These are phyloP conservation scores for Cryptococcus sp. DNA, from an alignment of 1,284 basidiomycete genomes.

Conservation along the genomic window DNA sequence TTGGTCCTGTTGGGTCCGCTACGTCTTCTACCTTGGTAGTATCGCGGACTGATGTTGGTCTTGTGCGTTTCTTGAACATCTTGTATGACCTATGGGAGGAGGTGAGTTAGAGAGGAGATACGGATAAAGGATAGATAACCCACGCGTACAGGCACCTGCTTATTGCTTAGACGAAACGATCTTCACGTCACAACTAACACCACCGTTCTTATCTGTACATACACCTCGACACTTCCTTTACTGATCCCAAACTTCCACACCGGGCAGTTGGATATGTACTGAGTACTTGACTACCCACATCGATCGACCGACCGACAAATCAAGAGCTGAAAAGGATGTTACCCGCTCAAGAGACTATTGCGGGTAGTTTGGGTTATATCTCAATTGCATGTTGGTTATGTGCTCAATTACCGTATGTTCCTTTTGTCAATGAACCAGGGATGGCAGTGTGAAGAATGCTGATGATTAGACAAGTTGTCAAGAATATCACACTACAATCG, in stretches of 20 bases:
- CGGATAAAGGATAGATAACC: too few species aligned
- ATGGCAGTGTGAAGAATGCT: background rate
- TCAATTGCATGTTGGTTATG: constrained; percentile 85
- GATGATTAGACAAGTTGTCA: constrained; percentile 65
- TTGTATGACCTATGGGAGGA: background rate
- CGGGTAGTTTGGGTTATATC: constrained; percentile 60
- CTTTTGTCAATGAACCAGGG: background rate
- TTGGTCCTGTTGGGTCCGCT: constrained; percentile 3
- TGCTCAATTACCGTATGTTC: constrained; percentile 82
- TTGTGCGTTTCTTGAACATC: constrained; percentile 51
- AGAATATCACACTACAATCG: constrained; percentile 68
- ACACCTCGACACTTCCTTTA: background rate
- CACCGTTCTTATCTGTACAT: background rate
- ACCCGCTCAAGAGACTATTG: constrained; percentile 11
- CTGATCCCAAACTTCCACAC: too few species aligned
- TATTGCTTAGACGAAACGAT: too few species aligned
- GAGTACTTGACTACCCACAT: too few species aligned
- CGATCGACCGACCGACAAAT: too few species aligned
- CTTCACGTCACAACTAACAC: too few species aligned
- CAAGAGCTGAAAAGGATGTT: too few species aligned
- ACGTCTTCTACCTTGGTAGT: constrained; percentile 12
- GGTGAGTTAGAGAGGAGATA: background rate
- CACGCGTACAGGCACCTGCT: too few species aligned
- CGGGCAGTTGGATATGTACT: too few species aligned
- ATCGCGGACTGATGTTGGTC: constrained; percentile 42